Evolutionary conservation across 2,329 filamentous ascomycete genomes (phyloP).

Genomic region (Bisporella sp.): DNA sequence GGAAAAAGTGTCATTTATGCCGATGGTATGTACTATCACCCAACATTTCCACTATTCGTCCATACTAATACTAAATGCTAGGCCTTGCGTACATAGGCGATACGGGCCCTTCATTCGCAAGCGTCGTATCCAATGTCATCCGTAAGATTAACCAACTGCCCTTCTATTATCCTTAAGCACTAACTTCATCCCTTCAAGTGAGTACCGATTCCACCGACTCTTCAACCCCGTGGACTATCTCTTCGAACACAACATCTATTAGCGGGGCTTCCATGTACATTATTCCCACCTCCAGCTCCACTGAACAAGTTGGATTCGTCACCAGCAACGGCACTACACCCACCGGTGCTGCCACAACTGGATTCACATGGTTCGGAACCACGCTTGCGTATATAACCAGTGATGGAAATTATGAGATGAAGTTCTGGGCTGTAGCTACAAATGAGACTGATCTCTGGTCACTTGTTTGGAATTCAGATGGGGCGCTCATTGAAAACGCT

Average conservation of each 20-base stretch:
- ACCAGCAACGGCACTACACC: constrained; percentile 11
- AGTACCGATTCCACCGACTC: neutral
- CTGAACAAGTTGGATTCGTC: constrained; percentile 20
- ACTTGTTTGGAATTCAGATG: constrained; percentile 14
- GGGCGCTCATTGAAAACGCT: constrained; percentile 3
- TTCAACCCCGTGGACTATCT: constrained; percentile 5
- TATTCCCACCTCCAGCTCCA: neutral
- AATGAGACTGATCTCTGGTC: constrained; percentile 8
- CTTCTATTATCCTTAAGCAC: neutral
- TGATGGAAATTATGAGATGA: constrained; percentile 7
- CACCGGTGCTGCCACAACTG: constrained; percentile 1
- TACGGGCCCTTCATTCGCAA: too few species aligned
- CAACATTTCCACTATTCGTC: too few species aligned
- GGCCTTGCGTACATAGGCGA: too few species aligned
- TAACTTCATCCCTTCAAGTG: neutral
- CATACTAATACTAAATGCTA: too few species aligned
- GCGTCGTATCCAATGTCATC: too few species aligned
- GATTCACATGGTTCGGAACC: constrained; percentile 24
- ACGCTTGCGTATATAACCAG: constrained; percentile 17
- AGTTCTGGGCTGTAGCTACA: constrained; percentile 15
- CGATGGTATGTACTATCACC: constrained; percentile 18
- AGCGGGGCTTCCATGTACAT: neutral
- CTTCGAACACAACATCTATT: neutral
- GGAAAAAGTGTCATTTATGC: constrained; percentile 22
- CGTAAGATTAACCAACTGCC: too few species aligned